Evolutionary conservation across 129 eudicot species (phyloP).

Genomic region (Sambucus nigra): DNA sequence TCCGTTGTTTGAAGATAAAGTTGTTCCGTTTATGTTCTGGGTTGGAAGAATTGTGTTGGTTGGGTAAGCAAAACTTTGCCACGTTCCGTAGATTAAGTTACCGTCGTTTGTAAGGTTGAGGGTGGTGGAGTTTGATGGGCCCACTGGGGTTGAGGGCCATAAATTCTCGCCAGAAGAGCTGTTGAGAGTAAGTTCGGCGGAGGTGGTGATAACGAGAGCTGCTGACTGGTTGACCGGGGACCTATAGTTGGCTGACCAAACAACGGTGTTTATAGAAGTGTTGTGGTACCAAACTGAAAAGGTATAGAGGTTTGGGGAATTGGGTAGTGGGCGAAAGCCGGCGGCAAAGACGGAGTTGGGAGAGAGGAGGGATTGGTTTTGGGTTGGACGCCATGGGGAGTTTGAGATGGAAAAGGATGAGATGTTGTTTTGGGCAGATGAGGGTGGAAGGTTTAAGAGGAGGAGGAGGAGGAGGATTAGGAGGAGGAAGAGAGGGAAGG

Average conservation of each 20-base stretch:
- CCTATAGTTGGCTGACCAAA: slow-evolving; percentile 60
- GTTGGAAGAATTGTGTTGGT: slow-evolving; percentile 53
- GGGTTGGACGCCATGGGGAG: slow-evolving; percentile 60
- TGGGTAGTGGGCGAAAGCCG: slow-evolving; percentile 37
- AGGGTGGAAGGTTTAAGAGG: slow-evolving; percentile 12
- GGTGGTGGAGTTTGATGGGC: slow-evolving; percentile 7
- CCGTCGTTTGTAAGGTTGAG: slow-evolving; percentile 46
- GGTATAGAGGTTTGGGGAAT: slow-evolving; percentile 28
- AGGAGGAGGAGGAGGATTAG: slow-evolving; percentile 4
- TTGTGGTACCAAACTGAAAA: slow-evolving; percentile 61
- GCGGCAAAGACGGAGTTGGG: slow-evolving; percentile 68
- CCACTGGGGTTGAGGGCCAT: slow-evolving; percentile 28
- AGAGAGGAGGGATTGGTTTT: slow-evolving; percentile 47
- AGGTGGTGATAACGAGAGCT: slow-evolving; percentile 30
- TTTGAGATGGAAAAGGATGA: slow-evolving; percentile 30
- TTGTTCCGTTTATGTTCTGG: slow-evolving; percentile 33
- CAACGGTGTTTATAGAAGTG: slow-evolving; percentile 16
- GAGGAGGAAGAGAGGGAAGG: slow-evolving; percentile 1
- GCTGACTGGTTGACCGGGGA: slow-evolving; percentile 34
- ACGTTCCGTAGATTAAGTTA: slow-evolving; percentile 37
- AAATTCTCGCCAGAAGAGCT: slow-evolving; percentile 14
- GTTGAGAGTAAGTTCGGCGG: slow-evolving; percentile 57
- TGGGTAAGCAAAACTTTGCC: slow-evolving; percentile 53
- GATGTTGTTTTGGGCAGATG: slow-evolving; percentile 20
- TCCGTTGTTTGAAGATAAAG: slow-evolving; percentile 27